Conservation (phyloP, 192 early-diverging fungal species). For the Polychytrium aggregatum region DNA sequence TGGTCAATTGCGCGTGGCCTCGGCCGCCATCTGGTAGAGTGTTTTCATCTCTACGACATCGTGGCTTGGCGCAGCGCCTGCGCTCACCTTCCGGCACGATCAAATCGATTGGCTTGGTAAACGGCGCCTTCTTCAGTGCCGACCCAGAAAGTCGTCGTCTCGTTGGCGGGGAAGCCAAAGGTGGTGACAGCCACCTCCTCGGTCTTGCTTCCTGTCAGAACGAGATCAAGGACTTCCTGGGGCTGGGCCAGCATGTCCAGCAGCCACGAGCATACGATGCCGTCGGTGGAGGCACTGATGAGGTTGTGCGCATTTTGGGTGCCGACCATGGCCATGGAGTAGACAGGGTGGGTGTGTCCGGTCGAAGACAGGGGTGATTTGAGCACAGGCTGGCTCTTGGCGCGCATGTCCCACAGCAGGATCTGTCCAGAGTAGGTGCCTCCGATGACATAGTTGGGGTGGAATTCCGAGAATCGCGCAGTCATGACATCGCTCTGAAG, state of each 20-base stretch:
- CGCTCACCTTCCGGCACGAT: constrained; percentile 78
- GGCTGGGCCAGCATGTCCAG: constrained; percentile 97
- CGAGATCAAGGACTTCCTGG: constrained; percentile 73
- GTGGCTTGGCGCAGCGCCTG: not conserved
- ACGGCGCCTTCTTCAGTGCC: constrained; percentile 93
- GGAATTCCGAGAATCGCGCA: constrained; percentile 83
- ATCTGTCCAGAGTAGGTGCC: constrained; percentile 98
- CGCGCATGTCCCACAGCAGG: constrained; percentile 91
- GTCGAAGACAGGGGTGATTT: constrained; percentile 85
- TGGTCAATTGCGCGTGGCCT: too few relatives aligned
- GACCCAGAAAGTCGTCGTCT: constrained; percentile 86
- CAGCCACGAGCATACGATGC: constrained; percentile 91
- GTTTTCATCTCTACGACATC: too few relatives aligned
- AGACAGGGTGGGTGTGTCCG: constrained; percentile 96
- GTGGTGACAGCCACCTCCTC: constrained; percentile 91
- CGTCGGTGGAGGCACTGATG: constrained; percentile 89
- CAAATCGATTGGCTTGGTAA: constrained; percentile 92
- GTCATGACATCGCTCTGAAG: constrained; percentile 71
- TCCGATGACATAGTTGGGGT: constrained; percentile 85
- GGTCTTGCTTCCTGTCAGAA: constrained; percentile 66
- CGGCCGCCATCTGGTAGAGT: not conserved
- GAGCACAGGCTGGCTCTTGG: constrained; percentile 73
- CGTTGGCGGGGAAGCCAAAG: constrained; percentile 83
- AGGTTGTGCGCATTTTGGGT: constrained; percentile 93
- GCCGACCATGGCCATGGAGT: constrained; percentile 78